Evolutionary conservation across 2,329 filamentous ascomycete species (phyloP).

Genomic region (Trichoderma hamatum): DNA sequence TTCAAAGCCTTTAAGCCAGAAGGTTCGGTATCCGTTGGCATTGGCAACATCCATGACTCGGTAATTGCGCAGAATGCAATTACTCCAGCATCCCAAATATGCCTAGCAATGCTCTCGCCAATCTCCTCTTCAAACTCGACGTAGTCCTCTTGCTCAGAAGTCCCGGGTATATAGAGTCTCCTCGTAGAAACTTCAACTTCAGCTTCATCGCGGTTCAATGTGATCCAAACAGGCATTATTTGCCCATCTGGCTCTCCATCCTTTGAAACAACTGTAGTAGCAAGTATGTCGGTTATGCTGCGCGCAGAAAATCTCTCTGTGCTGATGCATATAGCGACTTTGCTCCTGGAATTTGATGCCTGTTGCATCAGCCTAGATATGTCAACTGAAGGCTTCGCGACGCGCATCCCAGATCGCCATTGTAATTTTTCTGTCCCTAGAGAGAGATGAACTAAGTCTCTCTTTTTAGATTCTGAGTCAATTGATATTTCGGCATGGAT

Average conservation of each 20-base stretch:
- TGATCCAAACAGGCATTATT: slow-evolving; percentile 50
- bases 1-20: slow-evolving; percentile 39
- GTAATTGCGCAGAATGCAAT: slow-evolving; percentile 45
- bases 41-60: slow-evolving; percentile 35
- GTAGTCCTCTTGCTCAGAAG: slow-evolving; percentile 31
- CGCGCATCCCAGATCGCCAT: slow-evolving; percentile 44
- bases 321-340: slow-evolving; percentile 37
- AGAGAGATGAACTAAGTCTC: neutral
- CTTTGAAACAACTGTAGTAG: neutral
- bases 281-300: slow-evolving; percentile 35
- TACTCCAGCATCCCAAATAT: slow-evolving; percentile 62
- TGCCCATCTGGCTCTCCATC: slow-evolving; percentile 38
- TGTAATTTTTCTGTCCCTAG: slow-evolving; percentile 36
- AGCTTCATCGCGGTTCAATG: slow-evolving; percentile 35
- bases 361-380: slow-evolving; percentile 36
- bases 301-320: slow-evolving; percentile 36
- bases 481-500: slow-evolving; percentile 39
- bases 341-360: slow-evolving; percentile 33
- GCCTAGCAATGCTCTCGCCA: slow-evolving; percentile 62
- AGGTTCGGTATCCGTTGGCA: slow-evolving; percentile 34
- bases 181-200: slow-evolving; percentile 37
- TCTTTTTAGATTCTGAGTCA: slow-evolving; percentile 25
- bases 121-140: slow-evolving; percentile 59
- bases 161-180: slow-evolving; percentile 36
- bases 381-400: slow-evolving; percentile 42